Conservation (phyloP, 176 grass and related monocot species). For the Panicum miliaceum region DNA sequence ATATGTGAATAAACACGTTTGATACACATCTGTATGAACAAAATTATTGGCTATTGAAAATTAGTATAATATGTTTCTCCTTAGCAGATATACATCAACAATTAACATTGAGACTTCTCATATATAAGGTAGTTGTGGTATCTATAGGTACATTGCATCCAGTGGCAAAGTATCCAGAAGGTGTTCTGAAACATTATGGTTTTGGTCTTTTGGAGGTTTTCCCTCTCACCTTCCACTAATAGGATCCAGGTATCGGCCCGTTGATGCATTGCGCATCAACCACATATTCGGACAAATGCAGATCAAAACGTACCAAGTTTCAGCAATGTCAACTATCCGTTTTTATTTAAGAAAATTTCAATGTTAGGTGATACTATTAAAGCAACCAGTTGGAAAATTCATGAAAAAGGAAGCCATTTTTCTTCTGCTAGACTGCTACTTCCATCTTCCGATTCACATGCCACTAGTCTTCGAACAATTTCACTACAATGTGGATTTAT, state of each 20-base stretch:
- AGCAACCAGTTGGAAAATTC: background rate
- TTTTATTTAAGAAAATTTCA: background rate
- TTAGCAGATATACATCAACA: background rate
- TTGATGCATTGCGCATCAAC: no score
- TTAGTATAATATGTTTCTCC: background rate
- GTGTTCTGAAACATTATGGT: no score
- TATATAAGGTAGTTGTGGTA: background rate
- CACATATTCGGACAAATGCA: no score
- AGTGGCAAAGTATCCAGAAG: background rate
- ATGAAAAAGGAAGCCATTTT: conserved; percentile 6
- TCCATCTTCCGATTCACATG: background rate
- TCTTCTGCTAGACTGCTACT: background rate
- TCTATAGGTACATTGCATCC: background rate
- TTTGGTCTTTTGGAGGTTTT: no score
- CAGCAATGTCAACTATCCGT: background rate
- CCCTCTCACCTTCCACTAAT: no score
- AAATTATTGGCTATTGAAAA: background rate
- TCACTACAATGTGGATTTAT: background rate
- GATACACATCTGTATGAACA: background rate
- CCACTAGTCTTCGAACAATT: background rate
- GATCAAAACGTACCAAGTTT: background rate
- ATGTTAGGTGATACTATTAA: background rate
- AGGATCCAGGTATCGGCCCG: no score
- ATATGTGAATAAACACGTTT: background rate
- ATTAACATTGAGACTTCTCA: background rate